A percentile compares a stretch with the other conserved stretches of the same genome.
phyloP scores from a whole-genome alignment of 257 asterid species.

The Solanum gracilifrons region DNA sequence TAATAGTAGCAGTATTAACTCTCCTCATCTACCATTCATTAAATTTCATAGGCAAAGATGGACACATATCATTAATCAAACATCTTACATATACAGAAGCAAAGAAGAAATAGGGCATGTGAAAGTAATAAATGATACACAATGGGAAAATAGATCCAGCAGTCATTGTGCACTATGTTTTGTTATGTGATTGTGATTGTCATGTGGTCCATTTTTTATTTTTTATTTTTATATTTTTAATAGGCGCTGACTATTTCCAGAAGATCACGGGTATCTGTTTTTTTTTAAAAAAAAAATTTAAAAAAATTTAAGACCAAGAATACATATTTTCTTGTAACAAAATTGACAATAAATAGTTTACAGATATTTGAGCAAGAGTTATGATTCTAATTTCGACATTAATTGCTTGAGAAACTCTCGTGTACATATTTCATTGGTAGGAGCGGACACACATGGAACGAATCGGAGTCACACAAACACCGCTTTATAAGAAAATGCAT shows the following conservation, averaged over 20 bases:
- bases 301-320: too few species aligned
- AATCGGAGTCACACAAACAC: background rate
- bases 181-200: background rate
- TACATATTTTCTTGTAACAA: too few species aligned
- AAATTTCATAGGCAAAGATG: background rate
- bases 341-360: background rate
- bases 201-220: background rate
- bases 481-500: background rate
- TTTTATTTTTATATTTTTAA: background rate
- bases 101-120: constrained; percentile 4
- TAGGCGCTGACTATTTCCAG: background rate
- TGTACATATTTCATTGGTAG: background rate
- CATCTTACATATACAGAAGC: background rate
- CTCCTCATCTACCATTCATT: background rate
- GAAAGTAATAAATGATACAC: constrained; percentile 20
- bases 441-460: background rate
- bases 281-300: too few species aligned
- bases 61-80: background rate
- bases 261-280: background rate
- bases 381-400: background rate
- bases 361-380: background rate
- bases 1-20: background rate
- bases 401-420: background rate
- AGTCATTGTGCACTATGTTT: background rate
- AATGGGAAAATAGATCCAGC: background rate